Conservation (phyloP, 306 rosid genomes). For the Pyrus communis region DNA sequence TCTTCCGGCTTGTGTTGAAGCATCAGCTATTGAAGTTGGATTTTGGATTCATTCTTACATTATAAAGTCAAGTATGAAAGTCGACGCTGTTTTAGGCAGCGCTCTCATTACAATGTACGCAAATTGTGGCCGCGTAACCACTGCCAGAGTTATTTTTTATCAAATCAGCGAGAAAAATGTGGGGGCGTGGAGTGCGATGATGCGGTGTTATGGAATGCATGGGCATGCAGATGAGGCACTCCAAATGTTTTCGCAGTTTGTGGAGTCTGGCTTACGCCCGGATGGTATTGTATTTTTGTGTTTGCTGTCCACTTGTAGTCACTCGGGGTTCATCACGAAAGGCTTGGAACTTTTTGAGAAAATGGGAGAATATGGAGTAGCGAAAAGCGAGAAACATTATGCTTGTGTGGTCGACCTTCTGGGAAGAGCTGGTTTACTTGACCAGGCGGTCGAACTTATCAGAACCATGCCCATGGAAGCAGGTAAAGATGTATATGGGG, state of each 20-base stretch:
- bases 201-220: slow-evolving; percentile 69
- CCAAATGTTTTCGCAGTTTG: slow-evolving; percentile 40
- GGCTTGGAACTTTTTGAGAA: slow-evolving; percentile 46
- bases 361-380: slow-evolving; percentile 54
- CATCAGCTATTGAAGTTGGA: slow-evolving; percentile 49
- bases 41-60: slow-evolving; percentile 64
- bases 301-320: slow-evolving; percentile 67
- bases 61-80: slow-evolving; percentile 46
- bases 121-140: slow-evolving; percentile 53
- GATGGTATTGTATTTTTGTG: slow-evolving; percentile 51
- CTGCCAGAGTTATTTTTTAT: slow-evolving; percentile 47
- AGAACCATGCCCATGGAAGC: slow-evolving; percentile 61
- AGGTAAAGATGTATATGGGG: slow-evolving; percentile 66
- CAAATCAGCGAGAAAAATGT: slow-evolving; percentile 33
- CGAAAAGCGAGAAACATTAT: slow-evolving; percentile 53
- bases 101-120: slow-evolving; percentile 61
- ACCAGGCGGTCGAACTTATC: slow-evolving; percentile 49
- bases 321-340: slow-evolving; percentile 53
- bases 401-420: slow-evolving; percentile 76
- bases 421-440: slow-evolving; percentile 67
- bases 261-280: slow-evolving; percentile 32
- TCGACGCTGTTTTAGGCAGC: slow-evolving; percentile 50
- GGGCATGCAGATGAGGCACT: slow-evolving; percentile 56
- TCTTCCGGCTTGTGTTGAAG: slow-evolving; percentile 59
- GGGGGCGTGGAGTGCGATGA: slow-evolving; percentile 59